Base-by-base conservation (phyloP, 2,329 filamentous ascomycete species). In the Ophiocordyceps australis region DNA sequence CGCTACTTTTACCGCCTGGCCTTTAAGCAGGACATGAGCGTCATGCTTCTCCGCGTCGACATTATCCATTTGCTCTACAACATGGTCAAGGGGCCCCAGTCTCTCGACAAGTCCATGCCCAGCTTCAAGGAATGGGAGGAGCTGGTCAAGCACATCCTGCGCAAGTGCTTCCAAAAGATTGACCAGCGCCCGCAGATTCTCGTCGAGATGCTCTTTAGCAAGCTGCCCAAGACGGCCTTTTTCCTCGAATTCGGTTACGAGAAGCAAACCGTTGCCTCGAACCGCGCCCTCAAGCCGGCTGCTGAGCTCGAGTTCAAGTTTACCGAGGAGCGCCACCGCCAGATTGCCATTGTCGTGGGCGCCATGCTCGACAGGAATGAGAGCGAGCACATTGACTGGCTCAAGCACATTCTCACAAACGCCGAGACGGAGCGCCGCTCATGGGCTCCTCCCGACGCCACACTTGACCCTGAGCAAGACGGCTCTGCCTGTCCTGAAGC, bases 161-260 rank as follows among this genome's bases (percentile, higher is more conserved):
- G 75, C 37, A 76, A 74, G 41, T 76, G 86, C 35, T 64, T 81
- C 28, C 83, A 78, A 42, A 92, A 89, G 51, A 63, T 95, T 2
- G 68, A 89, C 32, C 73, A 93, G 37, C 68, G 83, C 22, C 83
- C 83, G 1, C 80, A 86, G 33, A 58, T 94, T 21, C 65, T 92
- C 25, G 75, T 91, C 1, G 89, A 98, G 50, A 70, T 98, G 62
- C 60, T 98, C 10, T 98, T 98, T 50, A 92, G 80, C 47, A 98
- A 98, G 49, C 77, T 83, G 30, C 74, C 73, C 26, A 66, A 68
- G 23, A 93, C 81, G 0, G 65, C 82, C 1, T 81, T 79, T 49
- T 95, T 82, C 44, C 63, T 98, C 5, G 85, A 95, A 43, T 83
- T 85, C 41, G 89, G 89, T 0, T 77, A 81, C 38, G 83, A 94